Evolutionary conservation across 2,329 filamentous ascomycete genomes (phyloP).

Genomic region (Fusarium chlamydosporum): DNA sequence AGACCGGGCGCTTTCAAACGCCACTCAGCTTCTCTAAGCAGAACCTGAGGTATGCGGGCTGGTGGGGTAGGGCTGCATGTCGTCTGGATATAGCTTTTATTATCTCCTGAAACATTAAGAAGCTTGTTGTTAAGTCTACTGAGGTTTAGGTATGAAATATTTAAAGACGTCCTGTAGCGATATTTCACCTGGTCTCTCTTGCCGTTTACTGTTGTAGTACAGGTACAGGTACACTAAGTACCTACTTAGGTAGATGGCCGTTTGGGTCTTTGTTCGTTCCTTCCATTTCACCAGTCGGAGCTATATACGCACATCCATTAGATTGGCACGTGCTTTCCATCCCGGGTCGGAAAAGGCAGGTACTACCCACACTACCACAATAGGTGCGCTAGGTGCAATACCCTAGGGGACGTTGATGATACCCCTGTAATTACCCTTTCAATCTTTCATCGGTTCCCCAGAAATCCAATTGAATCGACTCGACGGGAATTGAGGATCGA

Average conservation of each 20-base stretch:
- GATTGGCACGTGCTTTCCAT: slow-evolving; percentile 39
- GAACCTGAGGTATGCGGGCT: slow-evolving; percentile 38
- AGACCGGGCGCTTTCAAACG: slow-evolving; percentile 35
- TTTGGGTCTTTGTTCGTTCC: slow-evolving; percentile 29
- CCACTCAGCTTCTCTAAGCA: slow-evolving; percentile 15
- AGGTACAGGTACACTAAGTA: neutral
- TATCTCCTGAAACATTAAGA: slow-evolving; percentile 33
- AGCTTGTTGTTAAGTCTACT: neutral
- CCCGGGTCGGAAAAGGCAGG: slow-evolving; percentile 38
- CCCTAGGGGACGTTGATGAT: slow-evolving; percentile 29
- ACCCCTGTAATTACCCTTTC: slow-evolving; percentile 37
- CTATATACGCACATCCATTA: slow-evolving; percentile 21
- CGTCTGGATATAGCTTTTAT: slow-evolving; percentile 34
- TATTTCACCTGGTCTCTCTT: slow-evolving; percentile 12
- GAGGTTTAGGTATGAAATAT: neutral
- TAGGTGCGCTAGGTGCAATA: too few species aligned
- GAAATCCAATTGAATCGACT: slow-evolving; percentile 29
- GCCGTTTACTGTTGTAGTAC: neutral
- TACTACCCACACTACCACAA: slow-evolving; percentile 12
- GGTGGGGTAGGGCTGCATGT: slow-evolving; percentile 38
- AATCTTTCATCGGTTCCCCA: slow-evolving; percentile 35
- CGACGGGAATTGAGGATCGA: slow-evolving; percentile 20
- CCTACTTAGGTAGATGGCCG: too few species aligned
- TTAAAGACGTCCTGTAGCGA: neutral
- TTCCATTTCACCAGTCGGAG: slow-evolving; percentile 12